Evolutionary conservation across 1,284 basidiomycete genomes (phyloP).

Genomic region (Microbotryum scabiosae): DNA sequence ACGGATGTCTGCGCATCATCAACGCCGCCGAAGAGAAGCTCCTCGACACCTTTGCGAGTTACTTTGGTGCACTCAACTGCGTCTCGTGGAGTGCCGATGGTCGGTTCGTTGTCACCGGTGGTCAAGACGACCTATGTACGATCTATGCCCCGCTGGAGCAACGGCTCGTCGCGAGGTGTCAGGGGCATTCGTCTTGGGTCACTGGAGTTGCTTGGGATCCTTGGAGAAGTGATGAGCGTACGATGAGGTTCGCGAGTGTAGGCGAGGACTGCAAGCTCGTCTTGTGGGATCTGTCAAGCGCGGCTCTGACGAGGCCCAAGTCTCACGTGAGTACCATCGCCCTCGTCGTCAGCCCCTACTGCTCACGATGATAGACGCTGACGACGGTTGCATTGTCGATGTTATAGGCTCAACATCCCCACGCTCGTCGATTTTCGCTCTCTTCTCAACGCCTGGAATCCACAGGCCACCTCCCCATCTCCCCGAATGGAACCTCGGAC

Average conservation of each 20-base stretch:
- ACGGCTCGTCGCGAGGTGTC: slow-evolving; percentile 87
- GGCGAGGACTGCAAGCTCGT: slow-evolving; percentile 91
- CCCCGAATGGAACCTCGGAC: background rate
- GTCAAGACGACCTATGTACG: slow-evolving; percentile 88
- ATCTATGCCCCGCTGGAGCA: slow-evolving; percentile 87
- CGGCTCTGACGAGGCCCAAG: slow-evolving; percentile 65
- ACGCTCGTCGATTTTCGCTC: slow-evolving; percentile 16
- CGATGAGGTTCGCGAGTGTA: slow-evolving; percentile 64
- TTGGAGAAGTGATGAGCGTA: slow-evolving; percentile 65
- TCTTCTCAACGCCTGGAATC: slow-evolving; percentile 7
- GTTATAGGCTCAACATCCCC: slow-evolving; percentile 6
- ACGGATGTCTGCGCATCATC: slow-evolving; percentile 77
- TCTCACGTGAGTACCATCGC: slow-evolving; percentile 41
- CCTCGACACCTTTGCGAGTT: slow-evolving; percentile 80
- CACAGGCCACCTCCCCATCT: slow-evolving; percentile 1
- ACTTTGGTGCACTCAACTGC: slow-evolving; percentile 81
- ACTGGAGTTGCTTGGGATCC: slow-evolving; percentile 83
- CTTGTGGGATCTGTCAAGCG: slow-evolving; percentile 86
- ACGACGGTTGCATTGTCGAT: background rate
- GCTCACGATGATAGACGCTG: background rate
- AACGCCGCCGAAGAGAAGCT: slow-evolving; percentile 74
- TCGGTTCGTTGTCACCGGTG: slow-evolving; percentile 77
- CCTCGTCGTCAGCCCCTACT: background rate
- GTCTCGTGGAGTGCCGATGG: slow-evolving; percentile 93
- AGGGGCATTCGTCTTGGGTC: slow-evolving; percentile 92